Percentiles rank a stretch among this genome's conserved stretches.
These are phyloP conservation scores for Hysterium pulicare DNA, from an alignment of 2,329 filamentous ascomycete species.

Conservation along the genomic window DNA sequence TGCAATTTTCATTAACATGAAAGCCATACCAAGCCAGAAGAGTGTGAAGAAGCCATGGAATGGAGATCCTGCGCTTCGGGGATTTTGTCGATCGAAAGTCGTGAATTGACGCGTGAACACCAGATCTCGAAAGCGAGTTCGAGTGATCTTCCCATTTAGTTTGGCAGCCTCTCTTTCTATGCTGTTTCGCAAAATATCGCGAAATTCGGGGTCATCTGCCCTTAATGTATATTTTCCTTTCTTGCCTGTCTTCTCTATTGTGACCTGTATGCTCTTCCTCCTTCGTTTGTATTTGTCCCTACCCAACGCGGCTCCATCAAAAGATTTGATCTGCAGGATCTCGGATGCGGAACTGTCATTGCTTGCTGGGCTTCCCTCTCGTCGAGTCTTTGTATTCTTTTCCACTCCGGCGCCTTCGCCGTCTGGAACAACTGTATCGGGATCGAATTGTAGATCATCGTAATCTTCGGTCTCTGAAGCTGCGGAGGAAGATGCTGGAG, in stretches of 20 bases:
- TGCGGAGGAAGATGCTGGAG: constrained; percentile 20
- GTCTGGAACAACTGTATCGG: constrained; percentile 35
- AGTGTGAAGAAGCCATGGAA: constrained; percentile 79
- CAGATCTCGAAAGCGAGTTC: constrained; percentile 51
- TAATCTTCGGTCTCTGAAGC: constrained; percentile 41
- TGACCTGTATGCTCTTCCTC: constrained; percentile 45
- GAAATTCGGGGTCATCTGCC: constrained; percentile 49
- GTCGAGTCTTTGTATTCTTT: neutral
- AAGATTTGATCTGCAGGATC: neutral
- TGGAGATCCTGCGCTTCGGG: constrained; percentile 60
- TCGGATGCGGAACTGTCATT: neutral
- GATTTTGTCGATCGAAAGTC: constrained; percentile 71
- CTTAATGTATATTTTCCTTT: constrained; percentile 49
- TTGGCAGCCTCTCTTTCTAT: constrained; percentile 42
- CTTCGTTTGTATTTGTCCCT: constrained; percentile 7
- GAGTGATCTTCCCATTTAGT: constrained; percentile 29
- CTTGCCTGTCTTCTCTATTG: constrained; percentile 44
- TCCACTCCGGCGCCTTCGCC: constrained; percentile 17
- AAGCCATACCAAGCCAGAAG: constrained; percentile 68
- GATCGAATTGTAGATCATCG: constrained; percentile 35
- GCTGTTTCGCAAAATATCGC: constrained; percentile 43
- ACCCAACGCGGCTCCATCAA: constrained; percentile 13
- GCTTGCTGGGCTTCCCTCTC: neutral
- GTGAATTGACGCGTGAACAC: constrained; percentile 72
- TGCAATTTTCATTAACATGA: constrained; percentile 65